Percentiles rank a stretch among this genome's conserved stretches.
These are phyloP conservation scores for Gossypium aridum DNA, from an alignment of 441 rosid genomes.

Conservation along the genomic window DNA sequence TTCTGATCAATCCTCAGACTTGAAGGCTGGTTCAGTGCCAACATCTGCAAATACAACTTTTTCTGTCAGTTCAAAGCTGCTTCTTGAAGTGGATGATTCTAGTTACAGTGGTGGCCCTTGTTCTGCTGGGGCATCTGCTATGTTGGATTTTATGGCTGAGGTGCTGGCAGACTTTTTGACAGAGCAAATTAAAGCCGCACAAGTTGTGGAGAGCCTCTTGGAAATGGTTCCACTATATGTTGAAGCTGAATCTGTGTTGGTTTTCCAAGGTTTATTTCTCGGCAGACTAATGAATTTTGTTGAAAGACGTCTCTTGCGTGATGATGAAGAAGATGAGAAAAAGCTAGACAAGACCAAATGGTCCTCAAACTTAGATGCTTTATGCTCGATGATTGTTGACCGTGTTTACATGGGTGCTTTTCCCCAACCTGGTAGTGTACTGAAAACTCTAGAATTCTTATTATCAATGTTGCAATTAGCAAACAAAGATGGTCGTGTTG, in stretches of 20 bases:
- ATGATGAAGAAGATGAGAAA: constrained; percentile 96
- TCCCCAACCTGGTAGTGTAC: constrained; percentile 81
- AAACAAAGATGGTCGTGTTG: constrained; percentile 96
- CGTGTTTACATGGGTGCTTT: constrained; percentile 97
- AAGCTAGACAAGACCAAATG: constrained; percentile 89
- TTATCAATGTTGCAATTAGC: constrained; percentile 96
- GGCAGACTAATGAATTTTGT: constrained; percentile 84
- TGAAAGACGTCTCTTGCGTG: constrained; percentile 98
- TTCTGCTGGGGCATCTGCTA: constrained; percentile 78
- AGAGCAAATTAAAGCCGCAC: constrained; percentile 80
- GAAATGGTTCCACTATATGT: constrained; percentile 63
- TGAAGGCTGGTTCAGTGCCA: constrained; percentile 41
- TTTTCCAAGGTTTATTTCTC: constrained; percentile 78
- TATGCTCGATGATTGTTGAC: constrained; percentile 97
- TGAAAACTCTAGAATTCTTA: constrained; percentile 87
- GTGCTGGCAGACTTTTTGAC: constrained; percentile 78
- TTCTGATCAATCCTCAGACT: constrained; percentile 42
- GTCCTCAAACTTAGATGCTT: constrained; percentile 92
- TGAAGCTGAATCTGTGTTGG: constrained; percentile 65
- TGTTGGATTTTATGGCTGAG: constrained; percentile 76
- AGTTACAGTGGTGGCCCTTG: constrained; percentile 87
- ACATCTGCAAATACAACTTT: constrained; percentile 36
- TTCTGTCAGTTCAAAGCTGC: constrained; percentile 46
- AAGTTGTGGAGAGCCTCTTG: constrained; percentile 53
- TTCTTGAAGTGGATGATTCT: constrained; percentile 66